phyloP scores from a whole-genome alignment of 2,329 filamentous ascomycete genomes.

The Allantophomopsis lycopodina region DNA sequence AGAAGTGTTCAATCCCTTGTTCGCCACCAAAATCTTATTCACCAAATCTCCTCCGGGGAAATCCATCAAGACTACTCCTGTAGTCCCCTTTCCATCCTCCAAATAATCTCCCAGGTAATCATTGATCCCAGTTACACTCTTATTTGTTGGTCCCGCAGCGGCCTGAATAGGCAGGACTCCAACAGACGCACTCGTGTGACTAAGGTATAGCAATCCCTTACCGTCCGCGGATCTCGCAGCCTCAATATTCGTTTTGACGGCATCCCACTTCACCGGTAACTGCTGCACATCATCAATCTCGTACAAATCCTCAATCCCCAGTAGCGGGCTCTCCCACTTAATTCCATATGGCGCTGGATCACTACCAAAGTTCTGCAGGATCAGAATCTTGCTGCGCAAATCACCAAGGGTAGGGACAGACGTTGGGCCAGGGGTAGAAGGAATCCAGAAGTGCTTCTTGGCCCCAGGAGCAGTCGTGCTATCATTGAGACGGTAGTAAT shows the following conservation, averaged over 20 bases:
- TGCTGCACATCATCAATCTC: constrained; percentile 26
- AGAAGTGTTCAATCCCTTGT: background rate
- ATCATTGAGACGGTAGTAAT: constrained; percentile 22
- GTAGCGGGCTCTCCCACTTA: constrained; percentile 28
- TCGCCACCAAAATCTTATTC: constrained; percentile 21
- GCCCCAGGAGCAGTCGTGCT: constrained; percentile 21
- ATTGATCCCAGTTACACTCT: constrained; percentile 29
- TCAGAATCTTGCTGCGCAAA: constrained; percentile 29
- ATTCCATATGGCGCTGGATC: constrained; percentile 24
- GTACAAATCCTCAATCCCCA: constrained; percentile 33
- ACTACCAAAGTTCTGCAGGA: constrained; percentile 30
- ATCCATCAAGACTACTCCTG: constrained; percentile 33
- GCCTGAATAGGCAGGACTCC: constrained; percentile 34
- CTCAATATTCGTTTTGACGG: constrained; percentile 26
- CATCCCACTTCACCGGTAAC: constrained; percentile 31
- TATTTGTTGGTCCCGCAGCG: constrained; percentile 23
- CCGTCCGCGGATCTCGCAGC: constrained; percentile 17
- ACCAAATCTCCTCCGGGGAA: constrained; percentile 30
- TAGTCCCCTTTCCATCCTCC: constrained; percentile 12
- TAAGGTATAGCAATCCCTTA: constrained; percentile 23
- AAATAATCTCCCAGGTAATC: constrained; percentile 32
- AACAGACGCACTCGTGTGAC: constrained; percentile 32
- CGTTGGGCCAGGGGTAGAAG: constrained; percentile 11
- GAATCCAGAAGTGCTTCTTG: constrained; percentile 21
- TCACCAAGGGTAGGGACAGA: constrained; percentile 26